These are phyloP conservation scores for Lachnellula hyalina DNA, from an alignment of 2,329 filamentous ascomycete species.

Conservation along the genomic window DNA sequence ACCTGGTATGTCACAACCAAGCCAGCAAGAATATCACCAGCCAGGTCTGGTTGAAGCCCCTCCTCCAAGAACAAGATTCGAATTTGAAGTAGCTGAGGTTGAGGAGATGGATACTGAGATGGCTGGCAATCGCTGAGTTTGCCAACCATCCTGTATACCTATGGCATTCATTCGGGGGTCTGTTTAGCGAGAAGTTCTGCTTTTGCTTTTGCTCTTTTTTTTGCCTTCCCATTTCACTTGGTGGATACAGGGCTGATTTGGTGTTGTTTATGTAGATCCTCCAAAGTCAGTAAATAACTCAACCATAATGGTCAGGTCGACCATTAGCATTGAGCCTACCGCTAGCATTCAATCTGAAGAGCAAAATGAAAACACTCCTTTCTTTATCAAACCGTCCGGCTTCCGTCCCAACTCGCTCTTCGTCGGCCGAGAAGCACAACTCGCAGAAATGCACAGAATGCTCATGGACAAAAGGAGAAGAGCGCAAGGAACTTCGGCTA, in stretches of 20 bases:
- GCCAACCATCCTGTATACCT: slow-evolving; percentile 1
- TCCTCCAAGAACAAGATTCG: slow-evolving; percentile 13
- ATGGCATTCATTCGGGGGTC: background rate
- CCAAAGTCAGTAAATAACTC: slow-evolving; percentile 24
- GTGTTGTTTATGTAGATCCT: slow-evolving; percentile 27
- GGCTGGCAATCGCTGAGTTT: slow-evolving; percentile 10
- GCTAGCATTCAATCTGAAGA: slow-evolving; percentile 13
- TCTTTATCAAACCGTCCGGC: slow-evolving; percentile 45
- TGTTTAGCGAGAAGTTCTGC: background rate
- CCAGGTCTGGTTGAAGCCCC: slow-evolving; percentile 13
- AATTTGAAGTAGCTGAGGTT: slow-evolving; percentile 24
- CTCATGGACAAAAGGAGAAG: slow-evolving; percentile 52
- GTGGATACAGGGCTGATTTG: slow-evolving; percentile 28
- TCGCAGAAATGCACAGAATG: slow-evolving; percentile 53
- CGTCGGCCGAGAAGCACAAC: slow-evolving; percentile 53
- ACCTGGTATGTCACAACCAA: slow-evolving; percentile 20
- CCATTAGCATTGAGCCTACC: slow-evolving; percentile 14
- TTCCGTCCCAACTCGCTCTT: slow-evolving; percentile 61
- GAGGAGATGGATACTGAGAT: slow-evolving; percentile 25
- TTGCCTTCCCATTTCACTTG: slow-evolving; percentile 9
- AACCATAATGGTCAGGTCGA: slow-evolving; percentile 21
- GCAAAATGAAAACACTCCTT: slow-evolving; percentile 12
- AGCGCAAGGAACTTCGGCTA: slow-evolving; percentile 54
- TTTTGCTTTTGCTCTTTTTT: background rate
- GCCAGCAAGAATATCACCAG: background rate